Conservation (phyloP, 805 yeast genomes). For the Yarrowia divulgata region DNA sequence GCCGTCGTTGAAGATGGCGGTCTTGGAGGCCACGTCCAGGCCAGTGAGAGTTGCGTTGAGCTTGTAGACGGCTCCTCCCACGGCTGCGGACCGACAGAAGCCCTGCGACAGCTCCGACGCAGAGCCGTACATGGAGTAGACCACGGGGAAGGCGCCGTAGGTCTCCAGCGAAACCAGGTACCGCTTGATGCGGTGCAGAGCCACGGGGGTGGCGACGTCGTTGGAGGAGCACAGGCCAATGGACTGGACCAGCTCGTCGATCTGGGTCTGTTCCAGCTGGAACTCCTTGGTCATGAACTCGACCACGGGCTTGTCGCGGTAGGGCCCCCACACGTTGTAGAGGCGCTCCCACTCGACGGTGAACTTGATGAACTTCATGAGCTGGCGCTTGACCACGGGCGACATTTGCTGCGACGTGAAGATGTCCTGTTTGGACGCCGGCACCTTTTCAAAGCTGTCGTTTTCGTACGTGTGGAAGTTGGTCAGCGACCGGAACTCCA, state of each 20-base stretch:
- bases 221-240: constrained; percentile 77
- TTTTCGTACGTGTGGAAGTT: constrained; percentile 94
- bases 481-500: constrained; percentile 88
- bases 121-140: constrained; percentile 92
- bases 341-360: constrained; percentile 73
- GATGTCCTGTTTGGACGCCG: constrained; percentile 89
- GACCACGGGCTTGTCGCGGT: constrained; percentile 63
- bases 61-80: constrained; percentile 94
- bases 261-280: constrained; percentile 74
- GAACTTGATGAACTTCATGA: constrained; percentile 92
- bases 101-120: constrained; percentile 97
- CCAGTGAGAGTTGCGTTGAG: constrained; percentile 69
- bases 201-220: constrained; percentile 71
- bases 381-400: constrained; percentile 75
- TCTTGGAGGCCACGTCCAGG: constrained; percentile 64
- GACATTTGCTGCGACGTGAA: constrained; percentile 86
- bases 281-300: constrained; percentile 69
- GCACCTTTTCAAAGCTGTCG: constrained; percentile 85
- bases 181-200: constrained; percentile 80
- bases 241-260: constrained; percentile 82
- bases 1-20: constrained; percentile 71
- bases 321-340: constrained; percentile 63
- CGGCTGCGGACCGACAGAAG: constrained; percentile 97
- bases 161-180: constrained; percentile 86
- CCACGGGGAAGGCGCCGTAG: constrained; percentile 92